Conservation (phyloP, 2,329 filamentous ascomycete genomes). For the Elsinoe arachidis region DNA sequence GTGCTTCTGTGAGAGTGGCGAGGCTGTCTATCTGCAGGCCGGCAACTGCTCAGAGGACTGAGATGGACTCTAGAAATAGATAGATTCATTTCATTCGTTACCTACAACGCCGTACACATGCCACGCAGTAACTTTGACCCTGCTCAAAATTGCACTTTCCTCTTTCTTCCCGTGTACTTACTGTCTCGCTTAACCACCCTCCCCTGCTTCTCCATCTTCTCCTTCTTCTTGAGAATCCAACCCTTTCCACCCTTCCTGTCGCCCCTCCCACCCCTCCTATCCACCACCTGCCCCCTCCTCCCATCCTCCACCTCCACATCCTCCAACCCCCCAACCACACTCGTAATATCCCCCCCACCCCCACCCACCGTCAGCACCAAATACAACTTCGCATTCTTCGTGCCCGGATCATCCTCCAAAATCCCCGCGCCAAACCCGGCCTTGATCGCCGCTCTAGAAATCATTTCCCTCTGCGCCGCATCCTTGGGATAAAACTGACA, state of each 20-base stretch:
- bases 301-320: constrained; percentile 69
- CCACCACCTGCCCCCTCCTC: constrained; percentile 37
- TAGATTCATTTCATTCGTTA: constrained; percentile 3
- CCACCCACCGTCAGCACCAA: constrained; percentile 83
- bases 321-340: constrained; percentile 81
- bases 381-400: constrained; percentile 95
- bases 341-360: constrained; percentile 62
- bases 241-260: constrained; percentile 70
- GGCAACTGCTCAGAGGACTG: constrained; percentile 14
- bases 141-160: constrained; percentile 61
- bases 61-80: not conserved
- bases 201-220: constrained; percentile 89
- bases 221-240: constrained; percentile 83
- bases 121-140: not conserved
- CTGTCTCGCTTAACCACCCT: constrained; percentile 77
- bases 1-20: constrained; percentile 40
- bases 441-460: constrained; percentile 78
- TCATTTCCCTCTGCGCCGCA: constrained; percentile 83
- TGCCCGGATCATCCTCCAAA: constrained; percentile 88
- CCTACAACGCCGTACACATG: not conserved
- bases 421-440: constrained; percentile 94
- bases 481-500: constrained; percentile 99
- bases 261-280: constrained; percentile 38
- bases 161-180: constrained; percentile 48
- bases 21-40: constrained; percentile 41